Evolutionary conservation across 1,284 basidiomycete species (phyloP), one percentile per base, ranked within the genome.

Genomic region (Lentinus polychrous): DNA sequence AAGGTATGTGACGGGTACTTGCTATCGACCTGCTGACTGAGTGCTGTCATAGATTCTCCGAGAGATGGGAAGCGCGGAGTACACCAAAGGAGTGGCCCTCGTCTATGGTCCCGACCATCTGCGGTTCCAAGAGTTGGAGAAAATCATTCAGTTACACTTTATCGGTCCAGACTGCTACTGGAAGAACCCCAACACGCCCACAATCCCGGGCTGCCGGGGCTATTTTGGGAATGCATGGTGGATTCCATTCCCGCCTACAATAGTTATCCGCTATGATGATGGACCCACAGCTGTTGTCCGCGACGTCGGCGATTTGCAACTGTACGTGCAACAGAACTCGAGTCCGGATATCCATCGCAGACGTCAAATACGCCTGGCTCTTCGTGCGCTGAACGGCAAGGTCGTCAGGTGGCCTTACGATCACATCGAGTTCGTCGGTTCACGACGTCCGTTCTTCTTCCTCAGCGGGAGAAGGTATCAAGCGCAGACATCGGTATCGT

Each of bases 201-300:
- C 55, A 1, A 60, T 65, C 15, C 60, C 67, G 2, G 60, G 65
- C 0, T 72, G 75, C 48, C 72, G 68, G 0, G 74, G 71, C 42
- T 78, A 70, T 60, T 89, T 88, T 60, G 86, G 87, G 32, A 86
- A 83, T 57, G 79, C 79, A 33, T 90, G 82, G 79, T 84, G 81
- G 75, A 76, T 83, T 48, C 86, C 81, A n/a, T 92, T 87, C 61
- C 88, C 83, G 10, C 86, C 81, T 2, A 80, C 81, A 0, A 64
- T 87, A 46, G 83, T 82, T 59, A 74, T 92, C 24, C 78, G 76
- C 8, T 90, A 87, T 57, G 88, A 92, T 55, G 74, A 83, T 49
- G 82, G 81, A 0, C 67, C 69, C 1, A 63, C 74, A 36, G 64
- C 72, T 0, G 69, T 78, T 5, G 61, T 91, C 12, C 71, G 65